Conservation (phyloP, 768 basidiomycete species). For the Tylopilus sp. region DNA sequence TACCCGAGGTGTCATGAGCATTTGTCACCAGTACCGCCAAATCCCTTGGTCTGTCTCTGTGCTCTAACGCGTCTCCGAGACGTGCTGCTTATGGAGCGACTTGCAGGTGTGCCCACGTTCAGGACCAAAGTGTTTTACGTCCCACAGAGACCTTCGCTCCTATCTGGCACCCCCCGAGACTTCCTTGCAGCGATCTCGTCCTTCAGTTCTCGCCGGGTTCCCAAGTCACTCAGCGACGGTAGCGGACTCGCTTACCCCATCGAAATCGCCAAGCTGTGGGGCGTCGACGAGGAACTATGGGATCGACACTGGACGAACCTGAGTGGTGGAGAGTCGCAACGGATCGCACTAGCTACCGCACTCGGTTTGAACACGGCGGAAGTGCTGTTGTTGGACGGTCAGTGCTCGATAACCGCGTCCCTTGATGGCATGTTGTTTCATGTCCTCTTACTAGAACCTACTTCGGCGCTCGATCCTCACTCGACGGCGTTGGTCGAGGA, state of each 20-base stretch:
- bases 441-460: constrained; percentile 69
- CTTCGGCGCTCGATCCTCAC: constrained; percentile 77
- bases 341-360: constrained; percentile 76
- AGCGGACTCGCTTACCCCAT: constrained; percentile 39
- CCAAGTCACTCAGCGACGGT: constrained; percentile 20
- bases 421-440: background rate
- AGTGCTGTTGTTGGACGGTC: constrained; percentile 77
- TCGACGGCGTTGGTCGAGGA: constrained; percentile 66
- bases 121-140: constrained; percentile 82
- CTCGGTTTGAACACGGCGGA: constrained; percentile 73
- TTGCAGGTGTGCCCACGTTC: constrained; percentile 67
- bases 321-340: constrained; percentile 85
- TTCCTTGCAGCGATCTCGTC: constrained; percentile 58
- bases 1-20: background rate
- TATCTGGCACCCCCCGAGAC: constrained; percentile 74
- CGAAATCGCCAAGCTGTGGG: constrained; percentile 62
- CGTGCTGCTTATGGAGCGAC: background rate
- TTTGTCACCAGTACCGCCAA: constrained; percentile 42
- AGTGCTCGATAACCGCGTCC: constrained; percentile 17
- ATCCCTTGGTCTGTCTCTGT: constrained; percentile 39
- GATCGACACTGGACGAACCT: constrained; percentile 73
- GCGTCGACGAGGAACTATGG: constrained; percentile 68
- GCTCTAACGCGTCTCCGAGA: background rate
- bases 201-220: constrained; percentile 44
- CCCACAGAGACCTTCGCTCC: constrained; percentile 84